Conservation (phyloP, 257 asterid species). For the Solanum neorickii region DNA sequence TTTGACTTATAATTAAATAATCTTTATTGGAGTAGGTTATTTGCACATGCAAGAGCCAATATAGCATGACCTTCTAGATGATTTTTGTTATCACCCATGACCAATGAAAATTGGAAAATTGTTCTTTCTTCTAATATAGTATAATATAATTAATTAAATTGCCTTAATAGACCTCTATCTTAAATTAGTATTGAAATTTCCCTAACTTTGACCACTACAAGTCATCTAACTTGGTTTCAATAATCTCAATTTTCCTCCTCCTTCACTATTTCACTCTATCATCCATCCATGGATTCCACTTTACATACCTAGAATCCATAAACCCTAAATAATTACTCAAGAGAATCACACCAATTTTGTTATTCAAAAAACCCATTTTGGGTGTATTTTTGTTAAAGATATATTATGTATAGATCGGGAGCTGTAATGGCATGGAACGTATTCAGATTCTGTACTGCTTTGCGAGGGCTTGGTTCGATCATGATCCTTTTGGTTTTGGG, state of each 20-base stretch:
- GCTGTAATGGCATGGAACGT: conserved; percentile 98
- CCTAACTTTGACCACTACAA: background rate
- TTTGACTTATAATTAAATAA: conserved; percentile 43
- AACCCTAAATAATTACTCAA: background rate
- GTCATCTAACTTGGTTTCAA: background rate
- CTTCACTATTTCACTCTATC: background rate
- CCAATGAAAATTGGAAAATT: background rate
- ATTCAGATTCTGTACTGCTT: conserved; percentile 89
- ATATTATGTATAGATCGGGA: conserved; percentile 89
- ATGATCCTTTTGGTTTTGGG: conserved; percentile 89
- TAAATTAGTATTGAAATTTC: background rate
- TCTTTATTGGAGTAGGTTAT: conserved; percentile 7
- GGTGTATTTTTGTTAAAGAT: background rate
- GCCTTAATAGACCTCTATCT: background rate
- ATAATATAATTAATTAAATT: background rate
- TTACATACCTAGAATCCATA: background rate
- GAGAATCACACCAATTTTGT: background rate
- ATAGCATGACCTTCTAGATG: background rate
- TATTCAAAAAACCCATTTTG: background rate
- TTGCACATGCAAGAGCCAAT: background rate
- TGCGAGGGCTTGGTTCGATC: conserved; percentile 91
- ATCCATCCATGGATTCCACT: background rate
- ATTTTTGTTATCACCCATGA: background rate
- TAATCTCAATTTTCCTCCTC: background rate
- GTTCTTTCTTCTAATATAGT: background rate